These are phyloP conservation scores for Candida patagonica DNA, from an alignment of 805 yeast genomes.

Conservation along the genomic window DNA sequence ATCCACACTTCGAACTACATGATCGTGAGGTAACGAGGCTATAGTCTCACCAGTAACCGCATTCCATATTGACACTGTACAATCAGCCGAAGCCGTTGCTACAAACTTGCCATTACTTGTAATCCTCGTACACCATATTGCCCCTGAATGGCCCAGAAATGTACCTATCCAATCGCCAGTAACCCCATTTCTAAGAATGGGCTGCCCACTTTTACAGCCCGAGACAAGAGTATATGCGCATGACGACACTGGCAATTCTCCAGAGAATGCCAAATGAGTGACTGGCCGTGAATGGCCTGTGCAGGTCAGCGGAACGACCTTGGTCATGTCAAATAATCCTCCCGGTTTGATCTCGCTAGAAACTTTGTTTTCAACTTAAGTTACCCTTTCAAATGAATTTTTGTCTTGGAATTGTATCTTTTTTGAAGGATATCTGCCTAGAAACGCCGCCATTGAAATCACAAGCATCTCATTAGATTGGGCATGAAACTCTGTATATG, in stretches of 20 bases:
- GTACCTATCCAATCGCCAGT: slow-evolving; percentile 32
- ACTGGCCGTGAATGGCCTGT: slow-evolving; percentile 30
- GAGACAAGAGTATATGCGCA: slow-evolving; percentile 21
- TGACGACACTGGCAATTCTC: slow-evolving; percentile 7
- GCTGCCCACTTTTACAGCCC: slow-evolving; percentile 29
- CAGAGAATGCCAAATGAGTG: slow-evolving; percentile 24
- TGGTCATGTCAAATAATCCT: slow-evolving; percentile 11
- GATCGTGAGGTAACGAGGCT: slow-evolving; percentile 15
- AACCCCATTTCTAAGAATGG: slow-evolving; percentile 27
- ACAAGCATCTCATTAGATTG: too few relatives aligned
- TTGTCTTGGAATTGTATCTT: too few relatives aligned
- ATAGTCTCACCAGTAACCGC: slow-evolving; percentile 15
- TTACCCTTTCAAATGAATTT: too few relatives aligned
- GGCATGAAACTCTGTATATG: too few relatives aligned
- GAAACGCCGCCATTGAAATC: too few relatives aligned
- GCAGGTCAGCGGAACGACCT: slow-evolving; percentile 26
- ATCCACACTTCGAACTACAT: slow-evolving; percentile 20
- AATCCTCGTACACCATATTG: slow-evolving; percentile 26
- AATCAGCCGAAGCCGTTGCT: slow-evolving; percentile 28
- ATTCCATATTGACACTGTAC: slow-evolving; percentile 23
- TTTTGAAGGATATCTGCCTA: too few relatives aligned
- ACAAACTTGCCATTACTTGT: slow-evolving; percentile 18
- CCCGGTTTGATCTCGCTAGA: neutral
- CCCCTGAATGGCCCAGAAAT: slow-evolving; percentile 28
- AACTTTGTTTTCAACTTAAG: neutral